These are phyloP conservation scores for Sordariomycetes sp. DNA, from an alignment of 2,329 filamentous ascomycete species.

Conservation along the genomic window DNA sequence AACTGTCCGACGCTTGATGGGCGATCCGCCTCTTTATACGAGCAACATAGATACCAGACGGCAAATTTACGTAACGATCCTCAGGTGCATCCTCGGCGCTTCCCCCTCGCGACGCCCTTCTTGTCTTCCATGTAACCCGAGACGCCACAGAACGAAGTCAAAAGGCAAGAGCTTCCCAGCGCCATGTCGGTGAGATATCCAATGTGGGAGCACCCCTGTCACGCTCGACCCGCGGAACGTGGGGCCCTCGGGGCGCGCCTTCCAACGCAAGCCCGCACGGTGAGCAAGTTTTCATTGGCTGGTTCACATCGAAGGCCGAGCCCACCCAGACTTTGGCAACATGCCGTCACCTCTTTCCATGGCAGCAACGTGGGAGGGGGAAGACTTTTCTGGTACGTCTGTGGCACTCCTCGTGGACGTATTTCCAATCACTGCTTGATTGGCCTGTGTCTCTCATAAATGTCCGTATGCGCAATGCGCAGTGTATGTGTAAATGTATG, in stretches of 20 bases:
- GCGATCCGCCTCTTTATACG: too few species aligned
- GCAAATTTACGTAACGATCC: background rate
- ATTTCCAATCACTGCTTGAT: background rate
- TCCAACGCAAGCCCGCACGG: background rate
- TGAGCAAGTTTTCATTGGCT: constrained; percentile 35
- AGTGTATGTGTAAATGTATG: background rate
- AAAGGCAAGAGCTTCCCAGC: too few species aligned
- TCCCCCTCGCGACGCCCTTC: background rate
- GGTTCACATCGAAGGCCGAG: background rate
- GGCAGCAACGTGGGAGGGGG: background rate
- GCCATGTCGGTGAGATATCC: background rate
- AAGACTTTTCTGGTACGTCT: background rate
- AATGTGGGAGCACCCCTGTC: background rate
- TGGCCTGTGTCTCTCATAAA: background rate
- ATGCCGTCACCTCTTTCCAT: background rate
- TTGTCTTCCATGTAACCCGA: background rate
- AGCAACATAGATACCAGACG: background rate
- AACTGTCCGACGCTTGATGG: background rate
- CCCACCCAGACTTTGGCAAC: background rate
- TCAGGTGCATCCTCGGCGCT: background rate
- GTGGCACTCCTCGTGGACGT: background rate
- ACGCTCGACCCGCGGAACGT: background rate
- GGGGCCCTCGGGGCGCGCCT: background rate
- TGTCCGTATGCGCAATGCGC: background rate
- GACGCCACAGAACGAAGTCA: background rate